Base-by-base conservation (phyloP, 768 basidiomycete genomes). In the Tephrocybe sp. region DNA sequence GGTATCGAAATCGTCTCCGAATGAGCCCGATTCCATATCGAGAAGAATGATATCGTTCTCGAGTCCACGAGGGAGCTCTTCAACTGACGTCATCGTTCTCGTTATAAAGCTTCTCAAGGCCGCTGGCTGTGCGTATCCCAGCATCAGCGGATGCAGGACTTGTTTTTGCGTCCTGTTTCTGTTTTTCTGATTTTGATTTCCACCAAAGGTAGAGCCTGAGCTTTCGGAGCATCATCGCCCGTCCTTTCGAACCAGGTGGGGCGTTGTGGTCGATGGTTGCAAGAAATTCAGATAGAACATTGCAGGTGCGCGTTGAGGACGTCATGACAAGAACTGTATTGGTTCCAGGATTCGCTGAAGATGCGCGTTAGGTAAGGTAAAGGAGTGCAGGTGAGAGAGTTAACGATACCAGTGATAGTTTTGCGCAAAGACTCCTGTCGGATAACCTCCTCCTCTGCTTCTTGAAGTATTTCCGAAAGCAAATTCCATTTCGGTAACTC, bases 401-500 rank as follows among this genome's bases (percentile, higher is more conserved):
- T 21, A 31, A 41, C n/a, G 60, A 29, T 51, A 69, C 67, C 37
- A 43, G 56, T 57, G 9, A 57, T 59, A 7, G 67, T 54, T 42
- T 62, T 68, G 23, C 62, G 55, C 25, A 55, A 49, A 8, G 74
- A 72, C 54, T 85, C 80, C 53, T 81, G 77, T 36, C 82, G 73
- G 50, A 88, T 72, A 24, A 89, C 85, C 56, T 94, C 91, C 51
- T 83, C 83, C 65, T 98, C 97, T 2, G 93, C 86, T 68, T 99
- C 97, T 43, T 91, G 76, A 37, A 99, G 64, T 0, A 94, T 78
- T n/a, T 92, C 88, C 0, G 84, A 78, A 11, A 99, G 69, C 7
- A 94, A 64, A 48, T 78, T 78, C 95, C 97, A 98, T 64, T 99
- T 99, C 0, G 94, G 94, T 37, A 90, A 77, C 61, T 98, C 97